These are phyloP conservation scores for Lachancea meyersii DNA, from an alignment of 805 yeast genomes.

Conservation along the genomic window DNA sequence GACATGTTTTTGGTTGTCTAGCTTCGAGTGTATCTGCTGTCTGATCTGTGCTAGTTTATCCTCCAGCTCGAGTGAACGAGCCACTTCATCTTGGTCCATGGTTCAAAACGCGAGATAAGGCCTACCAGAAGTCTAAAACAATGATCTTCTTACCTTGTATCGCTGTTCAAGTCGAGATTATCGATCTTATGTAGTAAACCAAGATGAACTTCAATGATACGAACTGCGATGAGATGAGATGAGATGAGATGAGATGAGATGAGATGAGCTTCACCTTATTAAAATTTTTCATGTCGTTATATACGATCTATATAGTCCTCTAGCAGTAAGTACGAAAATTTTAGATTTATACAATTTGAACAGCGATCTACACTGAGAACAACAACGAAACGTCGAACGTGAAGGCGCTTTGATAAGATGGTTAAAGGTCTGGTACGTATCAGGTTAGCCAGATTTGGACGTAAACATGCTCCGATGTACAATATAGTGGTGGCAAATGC, in stretches of 20 bases:
- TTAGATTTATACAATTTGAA: background rate
- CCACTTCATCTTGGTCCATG: conserved; percentile 31
- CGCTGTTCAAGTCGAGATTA: no score
- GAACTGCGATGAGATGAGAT: conserved; percentile 5
- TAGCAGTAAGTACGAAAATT: background rate
- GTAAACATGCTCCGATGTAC: conserved; percentile 79
- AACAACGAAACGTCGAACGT: background rate
- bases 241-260: conserved; percentile 29
- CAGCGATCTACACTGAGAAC: background rate
- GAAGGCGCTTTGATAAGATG: conserved; percentile 13
- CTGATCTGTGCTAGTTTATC: conserved; percentile 63
- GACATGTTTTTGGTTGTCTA: conserved; percentile 79
- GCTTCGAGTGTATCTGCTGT: conserved; percentile 65
- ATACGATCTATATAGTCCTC: background rate
- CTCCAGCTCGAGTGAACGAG: conserved; percentile 46
- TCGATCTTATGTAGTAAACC: no score
- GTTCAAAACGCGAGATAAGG: background rate
- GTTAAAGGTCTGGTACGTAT: conserved; percentile 68
- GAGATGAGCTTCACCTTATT: conserved; percentile 1
- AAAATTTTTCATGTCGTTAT: conserved; percentile 6
- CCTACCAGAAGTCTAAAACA: no score
- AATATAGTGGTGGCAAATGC: conserved; percentile 85
- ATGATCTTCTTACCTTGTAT: no score
- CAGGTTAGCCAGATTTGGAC: conserved; percentile 88
- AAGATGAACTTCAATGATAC: no score